Percentiles rank a stretch among this genome's conserved stretches.
These are phyloP conservation scores for Lachnellula hyalina DNA, from an alignment of 2,329 filamentous ascomycete species.

Conservation along the genomic window DNA sequence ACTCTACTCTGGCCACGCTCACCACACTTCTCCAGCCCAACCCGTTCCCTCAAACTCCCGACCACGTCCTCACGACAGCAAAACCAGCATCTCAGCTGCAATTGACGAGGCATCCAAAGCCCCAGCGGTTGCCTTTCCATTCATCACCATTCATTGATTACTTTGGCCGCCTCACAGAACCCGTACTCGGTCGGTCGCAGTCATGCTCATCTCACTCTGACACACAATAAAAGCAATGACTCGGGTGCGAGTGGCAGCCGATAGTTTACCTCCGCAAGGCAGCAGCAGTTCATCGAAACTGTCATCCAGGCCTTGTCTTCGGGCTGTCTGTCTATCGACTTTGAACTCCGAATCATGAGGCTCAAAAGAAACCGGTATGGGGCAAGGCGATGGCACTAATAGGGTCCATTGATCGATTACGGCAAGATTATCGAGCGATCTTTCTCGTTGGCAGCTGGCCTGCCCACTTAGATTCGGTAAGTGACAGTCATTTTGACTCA, in stretches of 20 bases:
- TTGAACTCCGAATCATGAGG: not conserved
- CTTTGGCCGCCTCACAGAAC: not conserved
- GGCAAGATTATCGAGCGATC: not conserved
- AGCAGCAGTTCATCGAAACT: not conserved
- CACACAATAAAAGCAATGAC: not conserved
- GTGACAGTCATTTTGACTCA: too few species aligned
- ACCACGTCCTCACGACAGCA: not conserved
- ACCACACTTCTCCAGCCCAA: not conserved
- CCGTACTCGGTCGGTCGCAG: not conserved
- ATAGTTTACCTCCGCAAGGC: not conserved
- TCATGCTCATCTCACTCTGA: not conserved
- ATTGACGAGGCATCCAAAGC: not conserved
- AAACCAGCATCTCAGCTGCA: not conserved
- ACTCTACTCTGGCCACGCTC: not conserved
- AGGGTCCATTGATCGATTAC: not conserved
- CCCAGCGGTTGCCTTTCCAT: not conserved
- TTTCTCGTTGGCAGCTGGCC: not conserved
- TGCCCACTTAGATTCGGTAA: too few species aligned
- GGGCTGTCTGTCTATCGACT: not conserved
- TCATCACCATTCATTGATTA: not conserved
- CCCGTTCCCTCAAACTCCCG: not conserved
- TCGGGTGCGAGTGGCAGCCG: not conserved
- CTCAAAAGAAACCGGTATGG: not conserved
- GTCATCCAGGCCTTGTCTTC: not conserved
- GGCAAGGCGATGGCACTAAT: not conserved